These are phyloP conservation scores for Potentilla sterilis DNA, from an alignment of 306 rosid genomes.

Conservation along the genomic window DNA sequence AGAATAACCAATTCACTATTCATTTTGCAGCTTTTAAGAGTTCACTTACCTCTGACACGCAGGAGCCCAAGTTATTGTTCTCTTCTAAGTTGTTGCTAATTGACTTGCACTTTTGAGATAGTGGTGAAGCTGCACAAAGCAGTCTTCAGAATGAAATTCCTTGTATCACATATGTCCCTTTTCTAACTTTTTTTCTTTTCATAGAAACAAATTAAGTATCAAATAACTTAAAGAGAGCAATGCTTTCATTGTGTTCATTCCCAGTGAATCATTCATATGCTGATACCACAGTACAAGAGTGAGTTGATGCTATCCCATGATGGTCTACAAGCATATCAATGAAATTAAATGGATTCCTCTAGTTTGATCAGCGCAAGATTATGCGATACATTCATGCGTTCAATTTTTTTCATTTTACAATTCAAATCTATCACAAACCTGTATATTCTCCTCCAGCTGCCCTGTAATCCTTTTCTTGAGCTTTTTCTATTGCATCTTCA, in stretches of 20 bases:
- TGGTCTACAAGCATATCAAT: neutral
- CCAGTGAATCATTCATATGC: neutral
- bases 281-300: neutral
- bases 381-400: neutral
- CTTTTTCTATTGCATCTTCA: constrained; percentile 39
- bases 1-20: constrained; percentile 11
- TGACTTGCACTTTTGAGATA: constrained; percentile 16
- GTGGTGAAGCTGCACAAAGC: constrained; percentile 26
- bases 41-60: constrained; percentile 38
- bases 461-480: constrained; percentile 29
- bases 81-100: constrained; percentile 22
- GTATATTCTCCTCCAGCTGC: constrained; percentile 30
- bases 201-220: neutral
- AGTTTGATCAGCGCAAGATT: neutral
- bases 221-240: neutral
- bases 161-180: neutral
- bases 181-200: neutral
- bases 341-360: neutral
- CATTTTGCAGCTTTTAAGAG: neutral
- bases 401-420: neutral
- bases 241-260: neutral
- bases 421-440: constrained; percentile 29
- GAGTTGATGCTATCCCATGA: neutral
- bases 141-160: neutral
- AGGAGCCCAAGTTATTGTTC: constrained; percentile 23